Evolutionary conservation across 2,329 filamentous ascomycete species (phyloP), one percentile per base, ranked within the genome.

Genomic region (Thelonectria discophora): DNA sequence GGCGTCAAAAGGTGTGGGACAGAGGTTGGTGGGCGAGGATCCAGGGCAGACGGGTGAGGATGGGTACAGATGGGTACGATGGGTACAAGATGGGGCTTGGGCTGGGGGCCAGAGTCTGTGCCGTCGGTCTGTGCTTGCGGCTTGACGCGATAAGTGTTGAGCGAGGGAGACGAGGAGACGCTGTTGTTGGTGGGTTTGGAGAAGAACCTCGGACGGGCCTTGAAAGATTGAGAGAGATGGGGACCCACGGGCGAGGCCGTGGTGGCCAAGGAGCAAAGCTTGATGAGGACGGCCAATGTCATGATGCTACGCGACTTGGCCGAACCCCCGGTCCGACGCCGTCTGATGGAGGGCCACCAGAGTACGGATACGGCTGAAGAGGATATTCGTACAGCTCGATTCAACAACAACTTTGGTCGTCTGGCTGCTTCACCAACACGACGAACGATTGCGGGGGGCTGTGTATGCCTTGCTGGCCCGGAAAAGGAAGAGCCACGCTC

Each of bases 11-110:
- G 43, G 52, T 55, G 45, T 59, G 45, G 42, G 18, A n/a, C n/a
- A 55, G 40, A 55, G 42, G 52, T 42, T 39, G 39, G 46, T 55
- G 32, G 32, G 32, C 8, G 10, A 13, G 51, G 39, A n/a, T n/a
- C 40, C 30, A 55, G 57, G 45, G 51, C 57, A 37, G 51, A 42
- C 51, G 46, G 37, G 57, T 59, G 57, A 59, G 45, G 46, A 60
- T 55, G 46, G 57, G 57, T 51, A 27, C 42, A 4, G 4, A 24
- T 24, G 24, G 24, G 4, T 7, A 24, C n/a, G n/a, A n/a, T n/a
- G n/a, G n/a, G n/a, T n/a, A n/a, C n/a, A n/a, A n/a, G n/a, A n/a
- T n/a, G n/a, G n/a, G n/a, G n/a, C n/a, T n/a, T n/a, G n/a, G n/a
- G 49, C 39, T 27, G 39, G 46, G 27, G 46, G n/a, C 17, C 40